Percentiles rank a stretch among this genome's conserved stretches.
phyloP scores from a whole-genome alignment of 805 yeast species.

The Yarrowia hollandica region DNA sequence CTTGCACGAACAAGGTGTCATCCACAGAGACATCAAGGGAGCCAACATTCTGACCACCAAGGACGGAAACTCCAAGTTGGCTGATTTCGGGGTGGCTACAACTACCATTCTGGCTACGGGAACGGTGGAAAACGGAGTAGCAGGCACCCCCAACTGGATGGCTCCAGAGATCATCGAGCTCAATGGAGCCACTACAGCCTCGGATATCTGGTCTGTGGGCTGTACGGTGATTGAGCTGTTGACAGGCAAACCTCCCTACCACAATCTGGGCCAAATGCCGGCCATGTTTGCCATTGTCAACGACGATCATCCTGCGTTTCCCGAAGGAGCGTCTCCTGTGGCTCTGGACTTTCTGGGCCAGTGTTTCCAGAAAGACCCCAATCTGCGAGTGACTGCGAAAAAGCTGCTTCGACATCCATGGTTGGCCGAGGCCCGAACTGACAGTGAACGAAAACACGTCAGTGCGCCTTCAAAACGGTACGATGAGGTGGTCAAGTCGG shows the following conservation, averaged over 20 bases:
- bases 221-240: conserved; percentile 89
- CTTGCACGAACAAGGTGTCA: conserved; percentile 69
- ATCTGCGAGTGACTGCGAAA: conserved; percentile 55
- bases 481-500: conserved; percentile 19
- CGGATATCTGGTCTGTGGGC: conserved; percentile 85
- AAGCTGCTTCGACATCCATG: conserved; percentile 61
- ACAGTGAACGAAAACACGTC: conserved; percentile 13
- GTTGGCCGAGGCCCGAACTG: conserved; percentile 44
- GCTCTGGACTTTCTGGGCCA: conserved; percentile 59
- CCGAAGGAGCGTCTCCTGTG: conserved; percentile 47
- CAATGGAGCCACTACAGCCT: conserved; percentile 81
- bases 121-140: conserved; percentile 39
- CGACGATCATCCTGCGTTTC: conserved; percentile 69
- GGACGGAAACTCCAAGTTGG: conserved; percentile 64
- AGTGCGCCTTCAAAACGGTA: conserved; percentile 14
- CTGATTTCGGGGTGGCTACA: conserved; percentile 78
- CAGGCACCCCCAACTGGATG: conserved; percentile 98
- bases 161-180: conserved; percentile 92
- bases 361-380: conserved; percentile 73
- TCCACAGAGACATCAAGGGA: conserved; percentile 76
- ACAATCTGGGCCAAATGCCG: conserved; percentile 70
- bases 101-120: conserved; percentile 40
- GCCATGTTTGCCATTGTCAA: conserved; percentile 82
- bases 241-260: conserved; percentile 86
- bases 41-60: conserved; percentile 67